A percentile compares a stretch with the other conserved stretches of the same genome.
phyloP scores from a whole-genome alignment of 371 early-diverging fungal species.

The Circinella minor region DNA sequence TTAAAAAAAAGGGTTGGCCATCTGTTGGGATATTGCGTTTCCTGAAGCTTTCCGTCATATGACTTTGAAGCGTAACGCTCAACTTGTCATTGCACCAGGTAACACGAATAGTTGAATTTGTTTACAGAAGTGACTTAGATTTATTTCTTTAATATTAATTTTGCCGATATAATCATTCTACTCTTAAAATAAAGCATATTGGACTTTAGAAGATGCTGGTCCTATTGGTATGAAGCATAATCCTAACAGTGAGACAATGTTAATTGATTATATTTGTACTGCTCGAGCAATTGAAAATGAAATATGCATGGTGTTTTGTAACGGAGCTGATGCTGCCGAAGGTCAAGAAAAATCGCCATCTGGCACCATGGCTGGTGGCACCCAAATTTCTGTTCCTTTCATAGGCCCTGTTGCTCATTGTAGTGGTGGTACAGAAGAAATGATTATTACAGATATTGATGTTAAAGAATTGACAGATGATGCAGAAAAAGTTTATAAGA shows the following conservation, averaged over 20 bases:
- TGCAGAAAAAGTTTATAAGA: conserved; percentile 34
- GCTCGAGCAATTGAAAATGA: conserved; percentile 40
- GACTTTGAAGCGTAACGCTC: conserved; percentile 33
- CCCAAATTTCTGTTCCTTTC: conserved; percentile 44
- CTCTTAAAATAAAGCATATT: conserved; percentile 25
- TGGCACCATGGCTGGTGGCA: conserved; percentile 28
- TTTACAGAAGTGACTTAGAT: no score
- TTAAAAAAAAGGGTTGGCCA: neutral
- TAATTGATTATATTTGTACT: conserved; percentile 33
- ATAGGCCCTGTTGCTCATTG: conserved; percentile 31
- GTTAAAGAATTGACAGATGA: conserved; percentile 27
- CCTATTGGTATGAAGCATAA: conserved; percentile 25
- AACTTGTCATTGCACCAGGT: conserved; percentile 44
- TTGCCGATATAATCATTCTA: no score
- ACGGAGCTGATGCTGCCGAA: conserved; percentile 21
- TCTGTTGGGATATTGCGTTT: conserved; percentile 45
- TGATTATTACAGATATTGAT: conserved; percentile 38
- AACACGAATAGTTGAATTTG: neutral
- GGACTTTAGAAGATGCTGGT: conserved; percentile 42
- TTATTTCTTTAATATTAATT: no score
- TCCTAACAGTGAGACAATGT: conserved; percentile 26
- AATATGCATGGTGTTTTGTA: conserved; percentile 38
- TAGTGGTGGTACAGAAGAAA: conserved; percentile 29
- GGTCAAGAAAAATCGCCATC: conserved; percentile 17
- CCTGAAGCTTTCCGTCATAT: conserved; percentile 40